Base-by-base conservation (phyloP, 352 stramenopile genomes). In the Thraustochytrium sp. region DNA sequence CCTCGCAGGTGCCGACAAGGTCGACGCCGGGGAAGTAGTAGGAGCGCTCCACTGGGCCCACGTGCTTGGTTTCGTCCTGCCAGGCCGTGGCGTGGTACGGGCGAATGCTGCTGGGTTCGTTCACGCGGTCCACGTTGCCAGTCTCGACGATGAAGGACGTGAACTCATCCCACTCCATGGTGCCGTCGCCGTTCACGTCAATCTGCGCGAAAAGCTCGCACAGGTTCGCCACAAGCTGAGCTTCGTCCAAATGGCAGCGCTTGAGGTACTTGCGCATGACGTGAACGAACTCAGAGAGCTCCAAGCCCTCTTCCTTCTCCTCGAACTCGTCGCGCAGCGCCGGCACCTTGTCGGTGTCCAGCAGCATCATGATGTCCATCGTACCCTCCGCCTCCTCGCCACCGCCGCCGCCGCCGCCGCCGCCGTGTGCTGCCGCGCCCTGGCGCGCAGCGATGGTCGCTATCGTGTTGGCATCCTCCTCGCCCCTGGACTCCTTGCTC, bases 161-260 rank as follows among this genome's bases (percentile, higher is more conserved):
- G 82, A 96, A 96, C 85, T 96, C 92, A 72, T 95, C 92, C 92
- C 92, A 96, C 84, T 96, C 92, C 90, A 95, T 93, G n/a, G 91
- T 92, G 2, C 91, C 92, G 84, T 96, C 92, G 59, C 91, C 92
- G 72, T 96, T 95, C 82, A 96, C 93, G 85, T 96, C 92, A 68
- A 96, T 95, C 85, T 96, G 91, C 31, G 90, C 92, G 56, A 96
- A 96, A 53, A 96, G 90, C 82, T 96, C 92, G 68, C 90, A 94
- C 18, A 96, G 85, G 51, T 95, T 93, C 5, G 91, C 90, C 9
- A 94, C 89, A 26, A 95, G 89, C 85, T 94, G 88, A 31, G 87
- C 87, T 85, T 96, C 91, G 2, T 85, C 87, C 53, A 95, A 82
- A 55, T 91, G 85, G 21, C 87, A 88, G 34, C 93, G 86, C 38